A percentile compares a stretch with the other conserved stretches of the same genome.
Evolutionary conservation across 2,329 filamentous ascomycete genomes (phyloP).

Genomic region (Dactylellina parvicollis): DNA sequence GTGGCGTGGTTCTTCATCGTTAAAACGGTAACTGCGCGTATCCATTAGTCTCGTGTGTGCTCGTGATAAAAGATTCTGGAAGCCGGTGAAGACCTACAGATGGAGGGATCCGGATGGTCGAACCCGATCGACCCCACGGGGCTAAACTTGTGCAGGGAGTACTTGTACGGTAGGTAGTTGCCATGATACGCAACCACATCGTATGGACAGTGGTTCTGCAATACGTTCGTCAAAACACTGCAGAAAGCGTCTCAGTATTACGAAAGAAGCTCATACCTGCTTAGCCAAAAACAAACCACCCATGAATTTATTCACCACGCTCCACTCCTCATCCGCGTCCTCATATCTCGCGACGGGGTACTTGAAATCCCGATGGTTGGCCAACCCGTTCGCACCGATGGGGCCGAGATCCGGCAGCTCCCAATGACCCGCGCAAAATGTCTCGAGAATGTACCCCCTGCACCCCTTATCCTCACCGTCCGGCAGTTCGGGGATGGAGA

Average conservation of each 20-base stretch:
- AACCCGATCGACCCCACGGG: conserved; percentile 77
- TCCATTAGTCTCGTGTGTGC: neutral
- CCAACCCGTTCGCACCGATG: conserved; percentile 78
- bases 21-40: conserved; percentile 68
- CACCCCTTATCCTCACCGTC: conserved; percentile 45
- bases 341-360: conserved; percentile 75
- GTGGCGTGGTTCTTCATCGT: conserved; percentile 68
- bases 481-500: conserved; percentile 68
- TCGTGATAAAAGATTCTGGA: neutral
- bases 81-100: conserved; percentile 63
- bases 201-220: conserved; percentile 75
- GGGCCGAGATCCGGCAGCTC: conserved; percentile 76
- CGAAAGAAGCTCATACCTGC: conserved; percentile 18
- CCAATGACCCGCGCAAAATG: conserved; percentile 76
- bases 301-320: conserved; percentile 54
- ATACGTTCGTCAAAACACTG: conserved; percentile 58
- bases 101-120: conserved; percentile 81
- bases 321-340: conserved; percentile 67
- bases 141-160: conserved; percentile 80
- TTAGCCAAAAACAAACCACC: conserved; percentile 44
- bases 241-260: neutral
- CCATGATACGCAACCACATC: conserved; percentile 85
- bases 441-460: conserved; percentile 76
- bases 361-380: conserved; percentile 79
- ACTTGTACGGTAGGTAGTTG: conserved; percentile 82